These are phyloP conservation scores for Emydomyces testavorans DNA, from an alignment of 2,329 filamentous ascomycete genomes.

Conservation along the genomic window DNA sequence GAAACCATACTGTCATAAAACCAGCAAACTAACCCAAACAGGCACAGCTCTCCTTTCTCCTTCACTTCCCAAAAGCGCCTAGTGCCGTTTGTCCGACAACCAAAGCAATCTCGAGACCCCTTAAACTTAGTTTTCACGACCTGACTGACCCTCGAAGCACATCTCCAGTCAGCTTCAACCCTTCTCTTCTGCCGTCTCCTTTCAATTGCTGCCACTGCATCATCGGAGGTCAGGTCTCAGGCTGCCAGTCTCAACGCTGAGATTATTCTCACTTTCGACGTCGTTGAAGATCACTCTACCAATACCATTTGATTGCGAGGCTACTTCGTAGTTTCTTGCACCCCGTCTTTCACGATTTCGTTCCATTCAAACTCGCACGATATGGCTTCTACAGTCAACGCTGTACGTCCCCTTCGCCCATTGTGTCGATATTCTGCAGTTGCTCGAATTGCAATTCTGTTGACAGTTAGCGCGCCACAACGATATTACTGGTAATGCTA, in stretches of 20 bases:
- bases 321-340: constrained; percentile 12
- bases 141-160: constrained; percentile 6
- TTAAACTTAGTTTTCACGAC: constrained; percentile 13
- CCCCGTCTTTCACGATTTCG: constrained; percentile 15
- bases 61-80: constrained; percentile 5
- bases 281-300: not conserved
- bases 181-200: not conserved
- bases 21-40: not conserved
- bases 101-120: constrained; percentile 8
- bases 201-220: constrained; percentile 2
- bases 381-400: constrained; percentile 45
- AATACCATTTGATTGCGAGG: constrained; percentile 8
- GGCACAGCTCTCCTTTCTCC: not conserved
- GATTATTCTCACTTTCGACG: not conserved
- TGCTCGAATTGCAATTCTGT: not conserved
- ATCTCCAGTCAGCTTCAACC: constrained; percentile 10
- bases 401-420: constrained; percentile 32
- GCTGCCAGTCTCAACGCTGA: not conserved
- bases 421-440: not conserved
- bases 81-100: constrained; percentile 3
- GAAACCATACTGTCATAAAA: not conserved
- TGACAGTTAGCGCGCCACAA: constrained; percentile 3
- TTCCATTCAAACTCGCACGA: constrained; percentile 22
- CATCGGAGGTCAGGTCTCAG: not conserved
- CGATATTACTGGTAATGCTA: not conserved